phyloP scores from a whole-genome alignment of 23 red algal genomes.

The Gracilariopsis chorda region DNA sequence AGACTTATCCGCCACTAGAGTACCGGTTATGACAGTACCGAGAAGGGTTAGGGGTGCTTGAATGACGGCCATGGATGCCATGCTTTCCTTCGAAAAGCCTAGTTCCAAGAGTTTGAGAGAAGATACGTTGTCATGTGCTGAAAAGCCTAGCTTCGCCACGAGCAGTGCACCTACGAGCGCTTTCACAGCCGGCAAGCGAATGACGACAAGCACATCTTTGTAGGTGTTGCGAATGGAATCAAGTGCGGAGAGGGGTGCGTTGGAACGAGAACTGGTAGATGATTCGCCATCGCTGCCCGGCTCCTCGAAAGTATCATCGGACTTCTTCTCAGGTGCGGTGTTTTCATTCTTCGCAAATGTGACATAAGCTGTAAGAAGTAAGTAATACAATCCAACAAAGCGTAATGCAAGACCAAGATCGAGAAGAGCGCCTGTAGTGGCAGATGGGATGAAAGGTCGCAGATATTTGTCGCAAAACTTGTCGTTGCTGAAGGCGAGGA shows the following conservation, averaged over 20 bases:
- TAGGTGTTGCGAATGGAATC: conserved; percentile 38
- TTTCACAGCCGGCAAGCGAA: conserved; percentile 43
- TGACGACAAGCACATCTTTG: conserved; percentile 20
- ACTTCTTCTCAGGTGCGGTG: neutral
- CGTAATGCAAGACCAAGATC: conserved; percentile 52
- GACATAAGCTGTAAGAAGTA: conserved; percentile 60
- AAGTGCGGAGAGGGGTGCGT: neutral
- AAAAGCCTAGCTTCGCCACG: conserved; percentile 81
- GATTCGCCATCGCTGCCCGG: neutral
- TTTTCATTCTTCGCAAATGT: conserved; percentile 48
- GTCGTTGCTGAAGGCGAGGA: conserved; percentile 82
- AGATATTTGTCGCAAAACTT: conserved; percentile 80
- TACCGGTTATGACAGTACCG: conserved; percentile 56
- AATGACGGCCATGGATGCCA: conserved; percentile 89
- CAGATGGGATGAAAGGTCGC: conserved; percentile 1
- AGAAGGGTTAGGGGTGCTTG: conserved; percentile 69
- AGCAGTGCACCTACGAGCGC: conserved; percentile 63
- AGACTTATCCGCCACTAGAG: conserved; percentile 11
- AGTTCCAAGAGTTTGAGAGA: conserved; percentile 80
- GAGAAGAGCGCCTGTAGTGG: conserved; percentile 30
- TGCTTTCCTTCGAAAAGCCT: conserved; percentile 84
- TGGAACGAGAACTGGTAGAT: neutral
- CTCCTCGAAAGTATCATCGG: neutral
- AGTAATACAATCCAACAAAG: conserved; percentile 39
- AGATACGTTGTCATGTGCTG: conserved; percentile 80